Conservation (phyloP, 2,329 filamentous ascomycete species). For the Sporothrix dimorphospora region DNA sequence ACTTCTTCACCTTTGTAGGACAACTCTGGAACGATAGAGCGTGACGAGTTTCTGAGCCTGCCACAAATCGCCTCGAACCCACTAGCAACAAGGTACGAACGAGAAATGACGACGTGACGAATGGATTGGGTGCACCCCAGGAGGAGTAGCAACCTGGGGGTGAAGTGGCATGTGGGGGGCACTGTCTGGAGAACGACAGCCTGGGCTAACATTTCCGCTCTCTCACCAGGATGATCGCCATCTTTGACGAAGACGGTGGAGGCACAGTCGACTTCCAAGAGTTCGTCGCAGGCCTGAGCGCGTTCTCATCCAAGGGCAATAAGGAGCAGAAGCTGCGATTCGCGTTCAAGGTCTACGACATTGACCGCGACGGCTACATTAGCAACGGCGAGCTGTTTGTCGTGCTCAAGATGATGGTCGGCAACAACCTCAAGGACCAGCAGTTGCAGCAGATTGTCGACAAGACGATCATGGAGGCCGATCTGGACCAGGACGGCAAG, state of each 20-base stretch:
- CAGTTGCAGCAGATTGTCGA: slow-evolving; percentile 99
- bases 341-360: slow-evolving; percentile 99
- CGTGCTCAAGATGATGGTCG: slow-evolving; percentile 99
- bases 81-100: slow-evolving; percentile 79
- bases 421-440: slow-evolving; percentile 97
- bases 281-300: slow-evolving; percentile 92
- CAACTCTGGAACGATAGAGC: slow-evolving; percentile 96
- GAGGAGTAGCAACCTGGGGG: not conserved
- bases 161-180: not conserved
- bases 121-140: no score
- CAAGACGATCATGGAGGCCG: slow-evolving; percentile 99
- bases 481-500: slow-evolving; percentile 92
- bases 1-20: slow-evolving; percentile 62
- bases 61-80: slow-evolving; percentile 98
- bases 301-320: slow-evolving; percentile 97
- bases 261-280: slow-evolving; percentile 99
- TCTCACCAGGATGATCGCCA: slow-evolving; percentile 84
- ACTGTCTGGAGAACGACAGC: not conserved
- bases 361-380: slow-evolving; percentile 97
- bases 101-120: not conserved
- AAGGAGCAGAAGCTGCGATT: slow-evolving; percentile 98
- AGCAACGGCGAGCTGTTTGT: slow-evolving; percentile 99
- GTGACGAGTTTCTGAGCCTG: slow-evolving; percentile 95
- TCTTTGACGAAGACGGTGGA: slow-evolving; percentile 97
- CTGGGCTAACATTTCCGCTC: not conserved